phyloP scores from a whole-genome alignment of 163 green algal genomes.

The Trebouxia gelatinosa region DNA sequence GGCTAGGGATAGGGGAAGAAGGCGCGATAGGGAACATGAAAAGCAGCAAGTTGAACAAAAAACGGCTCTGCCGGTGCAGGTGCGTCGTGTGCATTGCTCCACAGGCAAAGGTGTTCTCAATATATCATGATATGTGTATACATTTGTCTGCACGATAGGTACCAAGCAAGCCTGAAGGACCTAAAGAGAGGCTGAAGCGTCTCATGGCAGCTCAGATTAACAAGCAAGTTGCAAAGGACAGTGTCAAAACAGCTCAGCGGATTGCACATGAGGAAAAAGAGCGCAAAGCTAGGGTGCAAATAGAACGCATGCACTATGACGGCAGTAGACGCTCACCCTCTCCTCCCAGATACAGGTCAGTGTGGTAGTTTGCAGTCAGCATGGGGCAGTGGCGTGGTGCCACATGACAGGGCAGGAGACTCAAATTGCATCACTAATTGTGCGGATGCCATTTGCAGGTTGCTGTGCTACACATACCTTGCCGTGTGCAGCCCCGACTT shows the following conservation, averaged over 20 bases:
- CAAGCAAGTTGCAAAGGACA: slow-evolving; percentile 72
- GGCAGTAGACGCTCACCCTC: slow-evolving; percentile 30
- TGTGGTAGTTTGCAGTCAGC: slow-evolving; percentile 2
- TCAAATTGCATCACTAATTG: background rate
- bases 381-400: background rate
- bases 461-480: background rate
- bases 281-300: slow-evolving; percentile 46
- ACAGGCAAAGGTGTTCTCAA: too few relatives aligned
- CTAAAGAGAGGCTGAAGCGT: slow-evolving; percentile 75
- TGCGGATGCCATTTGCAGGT: background rate
- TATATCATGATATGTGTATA: background rate
- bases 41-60: background rate
- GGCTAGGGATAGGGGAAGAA: background rate
- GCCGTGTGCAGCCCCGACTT: background rate
- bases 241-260: slow-evolving; percentile 47
- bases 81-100: too few relatives aligned
- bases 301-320: slow-evolving; percentile 38
- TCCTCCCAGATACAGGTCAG: slow-evolving; percentile 28
- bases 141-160: background rate
- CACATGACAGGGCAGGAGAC: background rate
- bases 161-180: slow-evolving; percentile 61
- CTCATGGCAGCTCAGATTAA: slow-evolving; percentile 79
- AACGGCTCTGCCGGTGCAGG: background rate
- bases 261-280: slow-evolving; percentile 62
- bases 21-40: background rate